Base-by-base conservation (phyloP, 2,329 filamentous ascomycete genomes). In the Phoma herbarum region DNA sequence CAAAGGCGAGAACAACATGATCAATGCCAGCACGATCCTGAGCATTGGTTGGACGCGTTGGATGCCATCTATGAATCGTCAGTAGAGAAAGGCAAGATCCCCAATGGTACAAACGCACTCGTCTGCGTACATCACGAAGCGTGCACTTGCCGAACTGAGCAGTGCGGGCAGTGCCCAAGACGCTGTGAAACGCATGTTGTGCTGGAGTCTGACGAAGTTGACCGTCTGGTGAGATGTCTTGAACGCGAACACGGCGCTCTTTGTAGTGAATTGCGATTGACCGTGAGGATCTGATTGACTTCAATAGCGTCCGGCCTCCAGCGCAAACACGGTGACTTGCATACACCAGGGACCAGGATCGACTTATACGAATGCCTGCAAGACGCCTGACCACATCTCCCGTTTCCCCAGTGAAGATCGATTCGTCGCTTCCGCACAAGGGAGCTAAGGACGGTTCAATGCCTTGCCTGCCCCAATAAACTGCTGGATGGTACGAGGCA, bases 1-100 rank as follows among this genome's bases (percentile, higher is more conserved):
- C 71, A 45, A 77, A 77, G 7, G 75, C 72, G 31, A 78, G 62
- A 31, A 77, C 61, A 22, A 76, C 69, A 60, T 77, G 72, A 60
- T 75, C 72, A 45, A 78, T 72, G 47, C 71, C 74, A 7, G 75
- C 75, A 59, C 66, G 66, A 64, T 71, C 69, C 52, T 47, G 58
- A 8, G 65, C 46, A 9, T 60, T 62, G 8, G 60, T 69, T 12
- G 74, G 74, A 20, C 69, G 69, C 23, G 64, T 69, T 37, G 71
- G 69, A 50, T 76, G 73, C 72, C 70, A 76, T 64, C 71, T 74
- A n/a, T 11, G n/a, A 8, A 44, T 23, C 1, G 22, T 56, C 31
- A 56, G 25, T 41, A 14, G 25, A 12, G 23, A 14, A 22, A 26
- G 3, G 26, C 3, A 26, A 18, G 3, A 8, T 37, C 31, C 31